Evolutionary conservation across 257 asterid species (phyloP).

Genomic region (Solanum chmielewskii): DNA sequence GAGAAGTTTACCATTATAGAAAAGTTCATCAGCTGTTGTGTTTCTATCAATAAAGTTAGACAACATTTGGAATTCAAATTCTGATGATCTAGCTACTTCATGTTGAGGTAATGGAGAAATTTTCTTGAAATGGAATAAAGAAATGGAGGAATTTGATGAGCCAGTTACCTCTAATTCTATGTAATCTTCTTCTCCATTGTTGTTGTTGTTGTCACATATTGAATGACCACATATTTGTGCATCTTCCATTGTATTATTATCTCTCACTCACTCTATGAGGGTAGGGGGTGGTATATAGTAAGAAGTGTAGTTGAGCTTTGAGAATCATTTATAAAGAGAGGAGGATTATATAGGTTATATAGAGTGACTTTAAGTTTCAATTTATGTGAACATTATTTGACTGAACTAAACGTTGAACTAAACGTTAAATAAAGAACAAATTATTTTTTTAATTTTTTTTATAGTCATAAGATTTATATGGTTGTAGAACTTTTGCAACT

Average conservation of each 20-base stretch:
- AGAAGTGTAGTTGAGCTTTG: conserved; percentile 1
- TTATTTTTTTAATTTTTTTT: no score
- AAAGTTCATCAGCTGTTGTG: conserved; percentile 79
- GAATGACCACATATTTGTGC: conserved; percentile 5
- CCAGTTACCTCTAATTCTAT: conserved; percentile 55
- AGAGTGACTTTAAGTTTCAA: neutral
- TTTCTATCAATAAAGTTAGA: conserved; percentile 38
- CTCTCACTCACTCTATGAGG: neutral
- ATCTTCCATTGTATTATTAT: neutral
- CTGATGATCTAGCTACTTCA: conserved; percentile 12
- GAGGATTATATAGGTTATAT: neutral
- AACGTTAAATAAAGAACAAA: no score
- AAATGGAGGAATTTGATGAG: conserved; percentile 20
- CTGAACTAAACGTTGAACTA: no score
- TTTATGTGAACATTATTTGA: neutral
- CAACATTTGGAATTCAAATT: conserved; percentile 80
- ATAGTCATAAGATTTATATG: neutral
- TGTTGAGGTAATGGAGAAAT: neutral
- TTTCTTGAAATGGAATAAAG: conserved; percentile 13
- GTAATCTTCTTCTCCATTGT: conserved; percentile 41
- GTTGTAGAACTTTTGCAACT: neutral
- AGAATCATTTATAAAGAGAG: neutral
- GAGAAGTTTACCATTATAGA: conserved; percentile 85
- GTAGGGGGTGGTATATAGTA: neutral
- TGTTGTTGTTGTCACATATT: conserved; percentile 3